Conservation (phyloP, 148 eudicot genomes). For the Amaranthus hypochondriacus region DNA sequence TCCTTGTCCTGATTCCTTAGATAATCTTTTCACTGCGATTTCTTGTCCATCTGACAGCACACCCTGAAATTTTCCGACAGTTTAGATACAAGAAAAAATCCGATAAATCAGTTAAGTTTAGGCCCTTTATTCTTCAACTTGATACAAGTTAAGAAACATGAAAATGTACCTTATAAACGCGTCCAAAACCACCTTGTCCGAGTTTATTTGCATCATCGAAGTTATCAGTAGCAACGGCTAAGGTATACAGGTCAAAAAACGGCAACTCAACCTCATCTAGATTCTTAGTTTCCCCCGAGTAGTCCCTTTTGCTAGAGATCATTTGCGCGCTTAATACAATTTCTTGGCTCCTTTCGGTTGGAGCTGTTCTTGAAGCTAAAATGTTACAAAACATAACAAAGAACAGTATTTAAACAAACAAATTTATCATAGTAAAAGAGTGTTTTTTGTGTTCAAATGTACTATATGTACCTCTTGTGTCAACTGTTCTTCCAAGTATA, state of each 20-base stretch:
- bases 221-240: constrained; percentile 29
- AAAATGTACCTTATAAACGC: constrained; percentile 5
- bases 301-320: constrained; percentile 25
- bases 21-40: constrained; percentile 74
- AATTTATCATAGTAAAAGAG: no score
- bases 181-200: constrained; percentile 46
- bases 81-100: background rate
- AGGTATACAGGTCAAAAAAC: constrained; percentile 27
- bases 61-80: constrained; percentile 34
- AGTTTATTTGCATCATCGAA: constrained; percentile 32
- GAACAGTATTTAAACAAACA: background rate
- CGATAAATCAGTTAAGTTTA: background rate
- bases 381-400: background rate
- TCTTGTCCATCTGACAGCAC: constrained; percentile 44
- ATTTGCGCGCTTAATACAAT: constrained; percentile 21
- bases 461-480: constrained; percentile 33
- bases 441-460: no score
- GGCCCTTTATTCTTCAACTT: background rate
- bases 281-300: constrained; percentile 27
- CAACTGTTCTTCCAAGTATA: background rate
- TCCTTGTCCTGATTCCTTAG: constrained; percentile 71
- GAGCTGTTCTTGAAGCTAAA: constrained; percentile 17
- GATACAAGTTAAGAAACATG: background rate
- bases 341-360: constrained; percentile 30
- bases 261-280: constrained; percentile 36